These are phyloP conservation scores for Fusarium sp. DNA, from an alignment of 2,329 filamentous ascomycete species.

Conservation along the genomic window DNA sequence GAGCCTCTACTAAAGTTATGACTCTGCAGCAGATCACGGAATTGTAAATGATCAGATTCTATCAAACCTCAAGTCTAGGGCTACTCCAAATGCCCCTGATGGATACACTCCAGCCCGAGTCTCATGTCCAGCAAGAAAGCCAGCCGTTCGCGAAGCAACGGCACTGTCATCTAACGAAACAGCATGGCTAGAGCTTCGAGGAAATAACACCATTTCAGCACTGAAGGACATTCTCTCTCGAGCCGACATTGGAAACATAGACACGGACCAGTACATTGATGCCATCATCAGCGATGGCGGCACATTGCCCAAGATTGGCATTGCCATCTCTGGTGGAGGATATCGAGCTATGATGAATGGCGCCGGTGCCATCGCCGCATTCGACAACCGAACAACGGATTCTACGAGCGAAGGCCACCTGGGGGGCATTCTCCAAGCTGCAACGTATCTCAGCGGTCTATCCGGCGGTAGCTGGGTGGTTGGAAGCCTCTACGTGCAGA, in stretches of 20 bases:
- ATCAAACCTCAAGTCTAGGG: background rate
- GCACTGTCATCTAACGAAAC: slow-evolving; percentile 17
- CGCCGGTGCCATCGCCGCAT: slow-evolving; percentile 77
- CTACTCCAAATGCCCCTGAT: slow-evolving; percentile 16
- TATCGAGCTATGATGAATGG: slow-evolving; percentile 83
- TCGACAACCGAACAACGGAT: slow-evolving; percentile 73
- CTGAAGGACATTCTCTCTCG: slow-evolving; percentile 76
- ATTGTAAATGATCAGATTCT: background rate
- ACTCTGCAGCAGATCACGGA: background rate
- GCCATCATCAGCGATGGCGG: slow-evolving; percentile 72
- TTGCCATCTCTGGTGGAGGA: slow-evolving; percentile 81
- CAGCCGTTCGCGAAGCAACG: slow-evolving; percentile 10
- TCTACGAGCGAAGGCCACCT: slow-evolving; percentile 62
- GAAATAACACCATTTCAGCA: slow-evolving; percentile 74
- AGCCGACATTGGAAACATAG: slow-evolving; percentile 75
- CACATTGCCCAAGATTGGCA: slow-evolving; percentile 65
- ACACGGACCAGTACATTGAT: slow-evolving; percentile 75
- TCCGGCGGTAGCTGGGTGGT: slow-evolving; percentile 82
- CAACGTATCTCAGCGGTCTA: slow-evolving; percentile 79
- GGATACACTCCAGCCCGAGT: slow-evolving; percentile 20
- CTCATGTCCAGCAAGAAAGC: slow-evolving; percentile 16
- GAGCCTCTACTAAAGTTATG: background rate
- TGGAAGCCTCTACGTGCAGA: slow-evolving; percentile 78
- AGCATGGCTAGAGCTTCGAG: slow-evolving; percentile 73
- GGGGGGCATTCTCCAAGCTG: slow-evolving; percentile 77